Evolutionary conservation across 768 basidiomycete genomes (phyloP).

Genomic region (Punctularia strigosozonata): DNA sequence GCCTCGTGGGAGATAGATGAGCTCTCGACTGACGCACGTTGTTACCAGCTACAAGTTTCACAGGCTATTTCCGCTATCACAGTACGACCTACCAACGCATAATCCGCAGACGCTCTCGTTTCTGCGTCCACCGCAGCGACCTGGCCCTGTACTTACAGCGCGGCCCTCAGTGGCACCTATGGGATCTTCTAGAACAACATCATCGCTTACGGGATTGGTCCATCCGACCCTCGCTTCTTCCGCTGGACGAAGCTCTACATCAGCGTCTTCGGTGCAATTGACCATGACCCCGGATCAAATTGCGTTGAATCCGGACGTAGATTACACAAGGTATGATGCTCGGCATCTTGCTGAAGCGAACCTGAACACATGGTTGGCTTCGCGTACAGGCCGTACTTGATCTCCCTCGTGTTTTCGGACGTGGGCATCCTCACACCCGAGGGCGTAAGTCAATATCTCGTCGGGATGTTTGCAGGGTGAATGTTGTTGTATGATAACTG

Average conservation of each 20-base stretch:
- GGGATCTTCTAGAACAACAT: constrained; percentile 5
- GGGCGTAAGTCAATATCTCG: constrained; percentile 89
- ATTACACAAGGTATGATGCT: constrained; percentile 71
- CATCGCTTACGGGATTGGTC: not conserved
- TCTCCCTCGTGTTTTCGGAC: constrained; percentile 89
- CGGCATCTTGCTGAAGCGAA: not conserved
- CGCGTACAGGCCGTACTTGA: constrained; percentile 67
- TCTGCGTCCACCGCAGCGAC: constrained; percentile 25
- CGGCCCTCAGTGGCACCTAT: not conserved
- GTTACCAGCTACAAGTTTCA: constrained; percentile 92
- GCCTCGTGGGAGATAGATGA: not conserved
- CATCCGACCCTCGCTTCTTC: not conserved
- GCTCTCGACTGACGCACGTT: constrained; percentile 1
- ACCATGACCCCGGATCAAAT: constrained; percentile 79
- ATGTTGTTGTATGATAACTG: constrained; percentile 6
- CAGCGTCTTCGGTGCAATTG: constrained; percentile 14
- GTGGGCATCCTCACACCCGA: constrained; percentile 88
- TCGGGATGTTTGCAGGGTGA: constrained; percentile 85
- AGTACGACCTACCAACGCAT: constrained; percentile 80
- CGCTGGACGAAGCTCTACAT: constrained; percentile 1
- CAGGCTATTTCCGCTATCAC: constrained; percentile 86
- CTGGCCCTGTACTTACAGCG: constrained; percentile 1
- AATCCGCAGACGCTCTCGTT: constrained; percentile 67
- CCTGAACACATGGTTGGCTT: not conserved
- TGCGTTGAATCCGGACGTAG: constrained; percentile 76